Percentiles rank a stretch among this genome's conserved stretches.
phyloP scores from a whole-genome alignment of 2,329 filamentous ascomycete genomes.

The Epichloe amarillans region DNA sequence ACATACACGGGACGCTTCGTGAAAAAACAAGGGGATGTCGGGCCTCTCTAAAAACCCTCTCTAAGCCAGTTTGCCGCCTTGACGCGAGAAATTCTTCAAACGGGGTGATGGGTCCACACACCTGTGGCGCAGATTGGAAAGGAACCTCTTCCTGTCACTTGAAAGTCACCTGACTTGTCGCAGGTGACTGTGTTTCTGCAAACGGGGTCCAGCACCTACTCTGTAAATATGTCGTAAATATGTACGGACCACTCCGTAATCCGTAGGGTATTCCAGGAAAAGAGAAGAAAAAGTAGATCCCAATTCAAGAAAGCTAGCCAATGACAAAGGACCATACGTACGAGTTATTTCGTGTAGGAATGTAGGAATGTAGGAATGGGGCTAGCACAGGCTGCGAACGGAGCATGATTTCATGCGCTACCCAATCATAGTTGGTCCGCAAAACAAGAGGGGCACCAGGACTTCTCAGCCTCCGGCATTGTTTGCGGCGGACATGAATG shows the following conservation, averaged over 20 bases:
- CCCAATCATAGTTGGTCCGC: slow-evolving; percentile 1
- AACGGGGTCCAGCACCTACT: background rate
- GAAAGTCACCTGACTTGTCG: background rate
- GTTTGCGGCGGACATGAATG: background rate
- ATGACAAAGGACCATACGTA: background rate
- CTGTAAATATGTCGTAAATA: no score
- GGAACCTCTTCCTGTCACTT: no score
- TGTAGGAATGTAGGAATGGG: background rate
- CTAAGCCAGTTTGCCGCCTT: background rate
- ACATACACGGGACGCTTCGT: background rate
- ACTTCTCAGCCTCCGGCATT: background rate
- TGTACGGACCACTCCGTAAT: no score
- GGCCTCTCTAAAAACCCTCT: background rate
- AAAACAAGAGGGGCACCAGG: background rate
- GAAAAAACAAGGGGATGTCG: background rate
- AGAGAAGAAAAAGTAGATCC: no score
- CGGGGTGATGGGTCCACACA: background rate
- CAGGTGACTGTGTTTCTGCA: background rate
- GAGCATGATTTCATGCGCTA: background rate
- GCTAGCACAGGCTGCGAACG: background rate
- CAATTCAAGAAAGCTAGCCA: background rate
- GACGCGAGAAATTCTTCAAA: slow-evolving; percentile 1
- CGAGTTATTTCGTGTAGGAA: background rate
- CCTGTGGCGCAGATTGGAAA: slow-evolving; percentile 1
- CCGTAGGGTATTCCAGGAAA: no score